Conservation (phyloP, 1,284 basidiomycete species). For the Exobasidium rhododendri region DNA sequence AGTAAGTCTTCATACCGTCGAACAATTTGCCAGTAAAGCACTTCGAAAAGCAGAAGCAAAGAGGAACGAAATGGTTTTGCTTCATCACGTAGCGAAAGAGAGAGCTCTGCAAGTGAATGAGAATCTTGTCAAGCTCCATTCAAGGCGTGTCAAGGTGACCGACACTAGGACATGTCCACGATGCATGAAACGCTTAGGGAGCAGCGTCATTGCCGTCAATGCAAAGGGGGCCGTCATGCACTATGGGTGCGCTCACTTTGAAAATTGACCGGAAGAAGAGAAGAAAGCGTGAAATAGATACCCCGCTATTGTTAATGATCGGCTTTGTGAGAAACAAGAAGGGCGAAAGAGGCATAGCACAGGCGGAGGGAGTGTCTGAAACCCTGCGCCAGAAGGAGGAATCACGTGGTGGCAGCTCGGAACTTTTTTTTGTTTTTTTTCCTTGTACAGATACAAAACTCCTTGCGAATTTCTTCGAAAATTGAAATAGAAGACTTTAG, state of each 20-base stretch:
- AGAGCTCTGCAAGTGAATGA: constrained; percentile 71
- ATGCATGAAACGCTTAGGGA: constrained; percentile 90
- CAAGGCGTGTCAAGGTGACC: constrained; percentile 79
- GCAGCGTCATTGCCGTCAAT: constrained; percentile 86
- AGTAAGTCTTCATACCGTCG: constrained; percentile 73
- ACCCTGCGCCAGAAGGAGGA: background rate
- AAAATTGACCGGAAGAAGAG: background rate
- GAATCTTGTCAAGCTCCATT: constrained; percentile 71
- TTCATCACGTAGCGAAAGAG: constrained; percentile 68
- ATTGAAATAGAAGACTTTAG: no score
- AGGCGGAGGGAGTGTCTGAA: background rate
- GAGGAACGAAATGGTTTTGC: constrained; percentile 54
- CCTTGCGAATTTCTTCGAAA: no score
- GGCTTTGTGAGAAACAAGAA: no score
- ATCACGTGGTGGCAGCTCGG: background rate
- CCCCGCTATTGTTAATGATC: no score
- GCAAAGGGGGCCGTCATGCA: constrained; percentile 43
- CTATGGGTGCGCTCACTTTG: constrained; percentile 22
- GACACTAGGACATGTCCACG: constrained; percentile 88
- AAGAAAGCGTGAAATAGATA: background rate
- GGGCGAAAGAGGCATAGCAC: no score
- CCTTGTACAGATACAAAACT: no score
- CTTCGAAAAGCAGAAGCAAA: constrained; percentile 27
- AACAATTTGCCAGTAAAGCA: constrained; percentile 61
- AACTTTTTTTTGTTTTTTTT: no score